Conservation (phyloP, 805 yeast genomes). For the Nakazawaea wyomingensis region DNA sequence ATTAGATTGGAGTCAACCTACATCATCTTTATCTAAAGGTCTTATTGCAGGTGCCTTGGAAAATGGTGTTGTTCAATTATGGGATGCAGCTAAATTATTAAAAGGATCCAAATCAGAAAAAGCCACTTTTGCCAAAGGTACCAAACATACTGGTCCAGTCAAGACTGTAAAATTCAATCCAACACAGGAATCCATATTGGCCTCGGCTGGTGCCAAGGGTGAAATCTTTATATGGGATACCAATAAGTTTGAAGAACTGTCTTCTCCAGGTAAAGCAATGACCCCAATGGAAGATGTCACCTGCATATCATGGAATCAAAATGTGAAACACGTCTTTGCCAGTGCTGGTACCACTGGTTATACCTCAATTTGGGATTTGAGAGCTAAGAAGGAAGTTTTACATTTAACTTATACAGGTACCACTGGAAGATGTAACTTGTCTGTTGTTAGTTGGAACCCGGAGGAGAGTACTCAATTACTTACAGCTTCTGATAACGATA, state of each 20-base stretch:
- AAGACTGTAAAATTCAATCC: conserved; percentile 75
- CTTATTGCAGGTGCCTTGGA: conserved; percentile 87
- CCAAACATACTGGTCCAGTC: conserved; percentile 65
- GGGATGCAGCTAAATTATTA: conserved; percentile 56
- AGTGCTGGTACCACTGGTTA: conserved; percentile 81
- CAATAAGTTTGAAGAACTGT: conserved; percentile 47
- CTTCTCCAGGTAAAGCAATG: conserved; percentile 71
- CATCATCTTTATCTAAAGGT: conserved; percentile 43
- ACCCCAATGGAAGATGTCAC: conserved; percentile 78
- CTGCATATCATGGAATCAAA: conserved; percentile 84
- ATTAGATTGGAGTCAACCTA: conserved; percentile 73
- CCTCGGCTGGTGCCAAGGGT: conserved; percentile 85
- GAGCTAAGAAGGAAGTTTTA: conserved; percentile 80
- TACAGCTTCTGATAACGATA: conserved; percentile 82
- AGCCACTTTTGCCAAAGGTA: conserved; percentile 46
- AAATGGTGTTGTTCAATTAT: conserved; percentile 71
- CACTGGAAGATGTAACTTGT: conserved; percentile 58
- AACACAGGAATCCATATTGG: conserved; percentile 63
- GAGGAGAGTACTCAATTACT: conserved; percentile 75
- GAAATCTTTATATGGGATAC: conserved; percentile 91
- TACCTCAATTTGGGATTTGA: conserved; percentile 92
- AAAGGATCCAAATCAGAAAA: conserved; percentile 34
- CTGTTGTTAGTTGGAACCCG: conserved; percentile 95
- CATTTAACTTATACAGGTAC: conserved; percentile 70
- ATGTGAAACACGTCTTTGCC: conserved; percentile 82